phyloP scores from a whole-genome alignment of 2,329 filamentous ascomycete species.

The Pyrenophora tritici-repentis region DNA sequence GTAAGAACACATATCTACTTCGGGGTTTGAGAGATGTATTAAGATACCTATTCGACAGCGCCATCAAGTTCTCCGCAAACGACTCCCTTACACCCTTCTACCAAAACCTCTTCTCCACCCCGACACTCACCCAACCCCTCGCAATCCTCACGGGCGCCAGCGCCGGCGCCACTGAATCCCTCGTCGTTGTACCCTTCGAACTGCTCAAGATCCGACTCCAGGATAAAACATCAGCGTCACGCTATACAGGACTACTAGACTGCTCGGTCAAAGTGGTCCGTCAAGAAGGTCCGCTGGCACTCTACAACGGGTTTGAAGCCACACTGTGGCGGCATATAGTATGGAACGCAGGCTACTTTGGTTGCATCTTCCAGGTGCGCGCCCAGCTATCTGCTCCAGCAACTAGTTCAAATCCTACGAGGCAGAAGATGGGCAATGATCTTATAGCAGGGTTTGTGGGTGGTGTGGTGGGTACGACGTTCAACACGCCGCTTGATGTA shows the following conservation, averaged over 20 bases:
- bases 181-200: conserved; percentile 42
- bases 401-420: conserved; percentile 17
- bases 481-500: conserved; percentile 40
- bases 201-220: conserved; percentile 39
- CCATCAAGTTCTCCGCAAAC: conserved; percentile 42
- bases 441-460: conserved; percentile 37
- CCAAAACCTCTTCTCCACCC: conserved; percentile 27
- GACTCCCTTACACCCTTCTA: conserved; percentile 35
- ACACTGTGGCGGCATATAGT: conserved; percentile 41
- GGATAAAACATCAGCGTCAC: conserved; percentile 33
- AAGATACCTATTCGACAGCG: conserved; percentile 12
- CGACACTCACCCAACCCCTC: conserved; percentile 31
- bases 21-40: not conserved
- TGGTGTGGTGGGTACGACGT: conserved; percentile 36
- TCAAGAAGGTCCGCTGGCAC: conserved; percentile 31
- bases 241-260: conserved; percentile 35
- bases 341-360: conserved; percentile 43
- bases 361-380: conserved; percentile 40
- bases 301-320: conserved; percentile 41
- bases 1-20: conserved; percentile 10
- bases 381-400: conserved; percentile 26
- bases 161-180: conserved; percentile 36
- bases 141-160: conserved; percentile 37
- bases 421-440: conserved; percentile 37
- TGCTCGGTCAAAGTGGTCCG: conserved; percentile 35